These are phyloP conservation scores for Discostella stelligeroides DNA, from an alignment of 108 stramenopile genomes.

Conservation along the genomic window DNA sequence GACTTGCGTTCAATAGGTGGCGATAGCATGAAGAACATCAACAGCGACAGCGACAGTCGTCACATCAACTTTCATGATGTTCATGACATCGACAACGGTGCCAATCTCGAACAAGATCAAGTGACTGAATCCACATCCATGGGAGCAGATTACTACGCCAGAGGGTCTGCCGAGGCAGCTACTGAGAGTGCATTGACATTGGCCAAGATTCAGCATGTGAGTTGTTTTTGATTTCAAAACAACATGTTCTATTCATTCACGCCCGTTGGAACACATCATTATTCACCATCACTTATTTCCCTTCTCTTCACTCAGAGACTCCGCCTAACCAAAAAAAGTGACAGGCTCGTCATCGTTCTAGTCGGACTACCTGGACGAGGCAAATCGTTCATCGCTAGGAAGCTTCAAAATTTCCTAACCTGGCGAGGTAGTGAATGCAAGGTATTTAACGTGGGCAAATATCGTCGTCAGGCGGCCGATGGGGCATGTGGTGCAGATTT, in stretches of 20 bases:
- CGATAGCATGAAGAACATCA: background rate
- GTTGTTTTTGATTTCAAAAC: conserved; percentile 28
- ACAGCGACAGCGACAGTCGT: background rate
- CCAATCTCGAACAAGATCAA: background rate
- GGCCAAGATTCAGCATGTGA: conserved; percentile 73
- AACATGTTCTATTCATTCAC: no score
- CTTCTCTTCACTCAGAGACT: no score
- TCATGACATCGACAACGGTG: background rate
- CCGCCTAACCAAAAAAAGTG: conserved; percentile 66
- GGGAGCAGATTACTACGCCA: conserved; percentile 56
- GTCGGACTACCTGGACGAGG: conserved; percentile 91
- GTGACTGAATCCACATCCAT: background rate
- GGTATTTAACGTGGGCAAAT: conserved; percentile 92
- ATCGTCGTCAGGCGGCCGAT: conserved; percentile 76
- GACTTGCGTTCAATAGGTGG: background rate
- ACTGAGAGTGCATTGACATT: conserved; percentile 65
- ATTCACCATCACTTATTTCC: no score
- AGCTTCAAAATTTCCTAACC: conserved; percentile 76
- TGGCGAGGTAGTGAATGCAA: conserved; percentile 80
- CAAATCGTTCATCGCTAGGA: conserved; percentile 91
- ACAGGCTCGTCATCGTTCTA: conserved; percentile 77
- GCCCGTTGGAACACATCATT: no score
- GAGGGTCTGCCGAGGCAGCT: conserved; percentile 68
- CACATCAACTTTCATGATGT: background rate
- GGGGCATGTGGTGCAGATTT: conserved; percentile 80